Base-by-base conservation (phyloP, 768 basidiomycete genomes). In the Cystobasidium ongulense region DNA sequence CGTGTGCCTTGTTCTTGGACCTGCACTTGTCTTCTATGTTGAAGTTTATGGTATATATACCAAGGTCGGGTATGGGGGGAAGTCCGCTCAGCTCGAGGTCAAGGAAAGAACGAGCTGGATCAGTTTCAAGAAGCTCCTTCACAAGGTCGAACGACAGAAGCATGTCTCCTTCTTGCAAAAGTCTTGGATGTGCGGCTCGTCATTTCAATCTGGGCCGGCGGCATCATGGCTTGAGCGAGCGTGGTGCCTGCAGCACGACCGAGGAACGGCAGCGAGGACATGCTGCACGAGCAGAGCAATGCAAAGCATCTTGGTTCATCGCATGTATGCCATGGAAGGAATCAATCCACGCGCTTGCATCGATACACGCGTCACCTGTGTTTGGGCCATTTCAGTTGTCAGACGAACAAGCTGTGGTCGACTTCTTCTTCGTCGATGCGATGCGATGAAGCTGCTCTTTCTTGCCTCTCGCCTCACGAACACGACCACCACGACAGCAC, bases 151-250 rank as follows among this genome's bases (percentile, higher is more conserved):
- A 46, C 13, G 43, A 46, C 13, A n/a, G 13, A 13, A 46, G 43
- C 43, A 13, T 46, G 43, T 46, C 43, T 13, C n/a, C 43, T 7
- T n/a, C 53, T 10, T 54, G 53, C n/a, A 7, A 54, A 29, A 23
- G 53, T 54, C 53, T 54, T 54, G n/a, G n/a, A n/a, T n/a, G n/a
- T 54, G n/a, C 53, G 11, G 53, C 29, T 54, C 53, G 29, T 54
- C 29, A 54, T 54, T 54, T 54, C 53, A 23, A 54, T 10, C 7
- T 54, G 53, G 53, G 53, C 53, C 29, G 53, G 53, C 53, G 43
- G 43, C 13, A 46, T 46, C 13, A 29, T 23, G 53, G 8, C 29
- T 23, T 54, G 53, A 54, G n/a, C n/a, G n/a, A 8, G 29, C 11
- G 29, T 23, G 8, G 7, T 54, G 29, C n/a, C 29, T 7, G 53